A percentile compares a stretch with the other conserved stretches of the same genome.
Evolutionary conservation across 306 rosid species (phyloP).

Genomic region (Trifolium dubium): DNA sequence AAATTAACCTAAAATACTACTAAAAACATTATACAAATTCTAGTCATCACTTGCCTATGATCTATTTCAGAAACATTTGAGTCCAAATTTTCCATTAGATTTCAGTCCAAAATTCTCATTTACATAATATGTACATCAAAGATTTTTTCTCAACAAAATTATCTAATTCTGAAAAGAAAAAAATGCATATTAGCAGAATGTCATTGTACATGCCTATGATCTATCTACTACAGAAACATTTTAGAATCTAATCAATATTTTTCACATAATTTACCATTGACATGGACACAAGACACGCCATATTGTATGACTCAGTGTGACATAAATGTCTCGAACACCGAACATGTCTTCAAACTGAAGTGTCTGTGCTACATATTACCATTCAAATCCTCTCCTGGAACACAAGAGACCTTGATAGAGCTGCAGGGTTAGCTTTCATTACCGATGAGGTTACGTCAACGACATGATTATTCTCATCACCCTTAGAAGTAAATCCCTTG

Average conservation of each 20-base stretch:
- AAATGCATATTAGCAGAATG: neutral
- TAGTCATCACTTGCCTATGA: too few relatives aligned
- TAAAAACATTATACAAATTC: too few relatives aligned
- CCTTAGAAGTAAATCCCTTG: conserved; percentile 59
- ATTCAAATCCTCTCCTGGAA: conserved; percentile 70
- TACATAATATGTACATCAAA: conserved; percentile 46
- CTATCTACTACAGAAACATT: neutral
- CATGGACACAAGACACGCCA: neutral
- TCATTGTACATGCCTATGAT: neutral
- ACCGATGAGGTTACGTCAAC: conserved; percentile 49
- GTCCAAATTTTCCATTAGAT: conserved; percentile 9
- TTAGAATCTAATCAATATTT: conserved; percentile 3
- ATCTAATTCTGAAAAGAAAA: conserved; percentile 43
- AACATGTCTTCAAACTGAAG: neutral
- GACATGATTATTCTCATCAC: conserved; percentile 47
- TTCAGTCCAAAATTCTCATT: conserved; percentile 44
- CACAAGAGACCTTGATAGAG: conserved; percentile 68
- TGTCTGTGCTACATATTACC: neutral
- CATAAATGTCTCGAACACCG: neutral
- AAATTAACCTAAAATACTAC: too few relatives aligned
- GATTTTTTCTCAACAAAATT: conserved; percentile 43
- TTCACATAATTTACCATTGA: neutral
- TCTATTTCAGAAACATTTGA: too few relatives aligned
- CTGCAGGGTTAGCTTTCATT: conserved; percentile 85
- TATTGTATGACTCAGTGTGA: neutral